Base-by-base conservation (phyloP, 192 early-diverging fungal species). In the Coemansia sp. region DNA sequence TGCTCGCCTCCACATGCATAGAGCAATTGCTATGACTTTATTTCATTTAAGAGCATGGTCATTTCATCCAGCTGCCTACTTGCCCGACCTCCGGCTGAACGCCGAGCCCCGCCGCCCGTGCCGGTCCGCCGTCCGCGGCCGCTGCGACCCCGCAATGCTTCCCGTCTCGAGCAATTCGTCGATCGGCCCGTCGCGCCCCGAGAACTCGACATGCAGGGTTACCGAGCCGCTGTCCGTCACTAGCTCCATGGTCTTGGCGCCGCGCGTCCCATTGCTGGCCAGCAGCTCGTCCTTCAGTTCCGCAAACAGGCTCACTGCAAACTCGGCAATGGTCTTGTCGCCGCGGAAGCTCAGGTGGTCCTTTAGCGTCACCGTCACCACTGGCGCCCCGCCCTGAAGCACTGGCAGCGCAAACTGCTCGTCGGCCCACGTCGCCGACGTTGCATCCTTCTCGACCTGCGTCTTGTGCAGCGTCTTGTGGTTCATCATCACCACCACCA, bases 261-360 rank as follows among this genome's bases (percentile, higher is more conserved):
- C 62, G 4, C 14, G 25, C 4, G 47, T 31, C 3, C 68, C 68
- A 18, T 34, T 34, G 25, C 14, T 60, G 44, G 38, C 28, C 31
- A 72, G 13, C 9, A 72, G 41, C 5, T 60, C 57, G 21, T 13
- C 12, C 53, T 61, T 72, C 5, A 72, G 57, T 48, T 61, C 60
- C 4, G 36, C 53, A 52, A 65, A 65, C 37, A 54, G 27, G 9
- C 50, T 56, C 42, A 64, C 31, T 0, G 31, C 34, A 42, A 60
- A 60, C 43, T 54, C 56, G 21, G 53, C 61, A 33, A 72, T 13
- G 9, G 42, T 41, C 62, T 65, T 72, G 49, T 72, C 68, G 40
- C 68, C 49, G 35, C 62, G 68, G 62, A 72, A 72, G 41, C 62
- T 72, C 39, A 62, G 60, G 36, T 72, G 68, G 41, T 72, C 68